Conservation (phyloP, 306 rosid genomes). For the Senna tora region DNA sequence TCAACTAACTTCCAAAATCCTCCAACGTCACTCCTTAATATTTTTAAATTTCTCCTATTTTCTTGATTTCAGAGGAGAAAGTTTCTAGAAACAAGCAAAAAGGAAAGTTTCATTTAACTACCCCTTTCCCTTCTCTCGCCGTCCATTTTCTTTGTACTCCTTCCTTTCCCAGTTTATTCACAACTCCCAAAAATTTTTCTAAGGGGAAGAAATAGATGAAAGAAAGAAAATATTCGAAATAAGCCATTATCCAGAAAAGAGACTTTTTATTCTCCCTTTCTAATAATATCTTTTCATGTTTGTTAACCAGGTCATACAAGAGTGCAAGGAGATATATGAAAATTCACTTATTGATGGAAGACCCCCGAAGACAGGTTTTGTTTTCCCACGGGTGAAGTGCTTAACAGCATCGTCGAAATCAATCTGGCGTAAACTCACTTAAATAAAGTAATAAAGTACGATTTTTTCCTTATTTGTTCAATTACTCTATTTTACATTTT, state of each 20-base stretch:
- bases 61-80: too few species aligned
- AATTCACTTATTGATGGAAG: conserved; percentile 83
- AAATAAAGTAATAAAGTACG: conserved; percentile 32
- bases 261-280: conserved; percentile 20
- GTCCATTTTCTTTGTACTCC: too few species aligned
- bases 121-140: too few species aligned
- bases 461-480: conserved; percentile 27
- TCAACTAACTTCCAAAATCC: too few species aligned
- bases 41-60: too few species aligned
- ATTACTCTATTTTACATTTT: conserved; percentile 12
- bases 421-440: conserved; percentile 85
- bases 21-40: too few species aligned
- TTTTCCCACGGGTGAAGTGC: conserved; percentile 80
- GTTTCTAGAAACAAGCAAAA: too few species aligned
- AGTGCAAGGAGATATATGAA: conserved; percentile 93
- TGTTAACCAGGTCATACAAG: conserved; percentile 83
- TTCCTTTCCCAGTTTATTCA: too few species aligned
- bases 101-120: too few species aligned
- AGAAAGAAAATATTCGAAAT: background rate
- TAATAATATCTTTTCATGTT: conserved; percentile 18
- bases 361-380: conserved; percentile 80
- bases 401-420: conserved; percentile 63
- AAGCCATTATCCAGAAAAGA: background rate
- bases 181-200: too few species aligned
- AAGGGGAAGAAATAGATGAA: background rate